These are phyloP conservation scores for Pseudodiploospora longispora DNA, from an alignment of 2,329 filamentous ascomycete species.

Conservation along the genomic window DNA sequence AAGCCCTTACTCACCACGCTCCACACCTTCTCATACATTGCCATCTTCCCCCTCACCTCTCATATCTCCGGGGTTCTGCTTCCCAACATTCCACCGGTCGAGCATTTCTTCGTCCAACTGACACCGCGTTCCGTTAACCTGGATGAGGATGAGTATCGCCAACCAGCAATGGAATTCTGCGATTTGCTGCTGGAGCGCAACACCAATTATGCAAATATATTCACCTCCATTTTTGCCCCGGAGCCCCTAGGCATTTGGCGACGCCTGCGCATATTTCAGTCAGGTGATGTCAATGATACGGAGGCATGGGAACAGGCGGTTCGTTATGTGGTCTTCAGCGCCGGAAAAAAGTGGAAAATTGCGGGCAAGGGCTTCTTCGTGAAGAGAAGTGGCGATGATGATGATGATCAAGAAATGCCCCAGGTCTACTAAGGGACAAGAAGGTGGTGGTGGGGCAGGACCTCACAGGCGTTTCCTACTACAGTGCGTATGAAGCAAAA, in stretches of 20 bases:
- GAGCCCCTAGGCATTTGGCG: conserved; percentile 25
- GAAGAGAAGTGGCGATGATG: background rate
- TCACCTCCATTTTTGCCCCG: conserved; percentile 29
- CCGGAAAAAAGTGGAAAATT: conserved; percentile 33
- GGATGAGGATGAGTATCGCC: conserved; percentile 24
- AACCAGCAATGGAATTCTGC: conserved; percentile 31
- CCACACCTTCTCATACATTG: conserved; percentile 49
- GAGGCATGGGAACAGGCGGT: conserved; percentile 40
- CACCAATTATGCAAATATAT: conserved; percentile 39
- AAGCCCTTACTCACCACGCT: conserved; percentile 30
- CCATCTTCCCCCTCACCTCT: conserved; percentile 57
- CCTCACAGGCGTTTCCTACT: too few relatives aligned
- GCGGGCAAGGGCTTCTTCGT: conserved; percentile 39
- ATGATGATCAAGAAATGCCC: too few relatives aligned
- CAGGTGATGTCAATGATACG: conserved; percentile 36
- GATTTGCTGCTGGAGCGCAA: conserved; percentile 48
- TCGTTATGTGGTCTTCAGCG: conserved; percentile 29
- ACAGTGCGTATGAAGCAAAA: too few relatives aligned
- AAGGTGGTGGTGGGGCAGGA: too few relatives aligned
- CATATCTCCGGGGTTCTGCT: conserved; percentile 47
- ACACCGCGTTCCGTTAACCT: conserved; percentile 30
- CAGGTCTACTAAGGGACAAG: too few relatives aligned
- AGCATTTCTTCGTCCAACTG: conserved; percentile 46
- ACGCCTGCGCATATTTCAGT: conserved; percentile 40
- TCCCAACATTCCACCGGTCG: conserved; percentile 39